A percentile compares a stretch with the other conserved stretches of the same genome.
Conservation (phyloP, 2,329 filamentous ascomycete species). For the Helminthosporium solani region DNA sequence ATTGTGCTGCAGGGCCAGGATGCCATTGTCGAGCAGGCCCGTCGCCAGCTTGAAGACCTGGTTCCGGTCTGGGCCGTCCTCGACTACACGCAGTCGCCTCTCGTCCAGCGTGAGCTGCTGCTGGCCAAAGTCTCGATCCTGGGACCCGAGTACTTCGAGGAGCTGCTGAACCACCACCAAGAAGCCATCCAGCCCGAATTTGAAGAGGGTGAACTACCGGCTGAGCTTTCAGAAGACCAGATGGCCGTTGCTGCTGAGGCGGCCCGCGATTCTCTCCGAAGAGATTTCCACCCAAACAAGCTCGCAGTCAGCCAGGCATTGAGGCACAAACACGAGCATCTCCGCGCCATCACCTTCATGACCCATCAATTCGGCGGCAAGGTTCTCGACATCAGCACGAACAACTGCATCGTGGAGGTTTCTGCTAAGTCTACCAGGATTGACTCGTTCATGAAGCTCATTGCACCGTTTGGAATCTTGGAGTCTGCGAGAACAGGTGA, state of each 20-base stretch:
- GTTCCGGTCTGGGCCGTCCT: conserved; percentile 98
- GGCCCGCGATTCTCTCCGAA: conserved; percentile 45
- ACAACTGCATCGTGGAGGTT: conserved; percentile 96
- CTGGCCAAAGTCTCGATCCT: conserved; percentile 96
- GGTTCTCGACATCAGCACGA: conserved; percentile 95
- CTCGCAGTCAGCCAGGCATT: conserved; percentile 84
- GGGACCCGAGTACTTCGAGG: conserved; percentile 97
- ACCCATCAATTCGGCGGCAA: conserved; percentile 98
- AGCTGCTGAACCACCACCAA: conserved; percentile 90
- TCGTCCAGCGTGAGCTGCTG: conserved; percentile 93
- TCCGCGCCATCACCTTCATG: conserved; percentile 94
- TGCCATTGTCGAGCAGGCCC: conserved; percentile 94
- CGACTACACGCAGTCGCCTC: conserved; percentile 88
- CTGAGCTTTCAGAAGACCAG: conserved; percentile 34
- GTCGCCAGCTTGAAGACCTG: conserved; percentile 90
- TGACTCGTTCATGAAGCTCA: conserved; percentile 95
- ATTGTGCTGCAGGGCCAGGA: conserved; percentile 96
- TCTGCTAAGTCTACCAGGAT: conserved; percentile 93
- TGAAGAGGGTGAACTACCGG: conserved; percentile 22
- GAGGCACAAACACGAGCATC: conserved; percentile 94
- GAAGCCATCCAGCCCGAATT: conserved; percentile 60
- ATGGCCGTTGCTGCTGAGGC: conserved; percentile 34
- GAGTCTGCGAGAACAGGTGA: conserved; percentile 86
- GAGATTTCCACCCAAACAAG: conserved; percentile 86
- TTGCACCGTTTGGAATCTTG: conserved; percentile 90